Evolutionary conservation across 257 asterid genomes (phyloP).

Genomic region (Apocynum venetum): DNA sequence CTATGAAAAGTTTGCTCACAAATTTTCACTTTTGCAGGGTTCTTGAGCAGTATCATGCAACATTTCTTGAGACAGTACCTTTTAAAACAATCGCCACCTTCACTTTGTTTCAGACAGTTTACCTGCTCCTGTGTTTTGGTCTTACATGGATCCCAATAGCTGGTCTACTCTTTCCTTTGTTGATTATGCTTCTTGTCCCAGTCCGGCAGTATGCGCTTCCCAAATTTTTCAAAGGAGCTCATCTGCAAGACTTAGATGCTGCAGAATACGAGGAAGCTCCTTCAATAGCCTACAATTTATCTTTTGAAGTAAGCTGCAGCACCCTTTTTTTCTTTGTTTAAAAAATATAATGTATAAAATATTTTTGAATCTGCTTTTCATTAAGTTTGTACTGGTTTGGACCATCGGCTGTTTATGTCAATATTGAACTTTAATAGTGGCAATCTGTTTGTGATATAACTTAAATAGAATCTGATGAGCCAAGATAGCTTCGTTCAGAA

Average conservation of each 20-base stretch:
- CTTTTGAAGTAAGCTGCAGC: conserved; percentile 52
- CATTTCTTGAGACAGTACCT: conserved; percentile 91
- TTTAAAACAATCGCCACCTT: conserved; percentile 78
- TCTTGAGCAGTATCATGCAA: conserved; percentile 71
- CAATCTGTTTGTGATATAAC: no score
- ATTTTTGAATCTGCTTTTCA: background rate
- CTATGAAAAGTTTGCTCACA: conserved; percentile 2
- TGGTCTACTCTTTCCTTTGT: conserved; percentile 84
- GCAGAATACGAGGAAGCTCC: conserved; percentile 97
- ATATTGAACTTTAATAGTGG: no score
- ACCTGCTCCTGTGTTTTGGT: conserved; percentile 88
- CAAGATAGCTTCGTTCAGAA: background rate
- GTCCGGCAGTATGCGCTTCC: conserved; percentile 86
- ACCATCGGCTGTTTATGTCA: background rate
- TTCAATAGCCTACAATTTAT: conserved; percentile 53
- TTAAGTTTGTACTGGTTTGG: background rate
- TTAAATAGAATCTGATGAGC: background rate
- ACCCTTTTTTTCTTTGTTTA: background rate
- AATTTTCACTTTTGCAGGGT: conserved; percentile 45
- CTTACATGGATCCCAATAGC: conserved; percentile 96
- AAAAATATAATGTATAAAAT: no score
- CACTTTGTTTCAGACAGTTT: conserved; percentile 80
- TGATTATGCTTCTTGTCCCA: conserved; percentile 94
- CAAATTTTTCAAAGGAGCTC: conserved; percentile 79
- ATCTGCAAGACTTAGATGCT: conserved; percentile 90